Percentiles rank a stretch among this genome's conserved stretches.
Conservation (phyloP, 2,329 filamentous ascomycete genomes). For the Ophiocordyceps camponoti-floridani region DNA sequence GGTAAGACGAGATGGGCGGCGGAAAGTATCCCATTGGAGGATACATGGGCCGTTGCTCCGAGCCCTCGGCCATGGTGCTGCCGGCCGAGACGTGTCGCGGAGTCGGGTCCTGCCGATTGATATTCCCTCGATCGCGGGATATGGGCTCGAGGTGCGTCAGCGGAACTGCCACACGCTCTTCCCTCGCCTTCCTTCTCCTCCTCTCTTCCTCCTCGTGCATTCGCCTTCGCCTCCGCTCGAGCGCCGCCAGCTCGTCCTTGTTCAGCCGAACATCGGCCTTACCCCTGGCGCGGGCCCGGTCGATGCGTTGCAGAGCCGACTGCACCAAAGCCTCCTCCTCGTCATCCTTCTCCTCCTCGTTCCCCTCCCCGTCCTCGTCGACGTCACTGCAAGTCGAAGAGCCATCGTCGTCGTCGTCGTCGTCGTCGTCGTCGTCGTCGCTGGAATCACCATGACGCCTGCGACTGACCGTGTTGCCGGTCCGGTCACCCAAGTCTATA, state of each 20-base stretch:
- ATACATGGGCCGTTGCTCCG: slow-evolving; percentile 17
- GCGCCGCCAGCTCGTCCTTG: slow-evolving; percentile 61
- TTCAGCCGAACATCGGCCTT: slow-evolving; percentile 65
- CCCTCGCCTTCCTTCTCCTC: slow-evolving; percentile 29
- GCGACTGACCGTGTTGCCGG: slow-evolving; percentile 20
- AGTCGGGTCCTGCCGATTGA: slow-evolving; percentile 13
- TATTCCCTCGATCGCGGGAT: slow-evolving; percentile 14
- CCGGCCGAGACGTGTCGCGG: slow-evolving; percentile 20
- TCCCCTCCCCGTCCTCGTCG: slow-evolving; percentile 16
- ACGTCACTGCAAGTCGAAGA: slow-evolving; percentile 20
- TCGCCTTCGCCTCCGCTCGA: slow-evolving; percentile 50
- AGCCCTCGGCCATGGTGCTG: slow-evolving; percentile 13
- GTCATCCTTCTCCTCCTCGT: slow-evolving; percentile 22
- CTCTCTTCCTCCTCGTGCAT: slow-evolving; percentile 41
- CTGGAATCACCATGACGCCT: slow-evolving; percentile 12
- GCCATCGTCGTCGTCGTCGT: slow-evolving; percentile 3
- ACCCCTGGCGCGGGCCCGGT: slow-evolving; percentile 57
- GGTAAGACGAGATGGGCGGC: slow-evolving; percentile 22
- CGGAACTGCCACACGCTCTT: slow-evolving; percentile 28
- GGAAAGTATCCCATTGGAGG: slow-evolving; percentile 34
- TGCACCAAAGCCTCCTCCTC: slow-evolving; percentile 60
- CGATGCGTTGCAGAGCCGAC: slow-evolving; percentile 63
- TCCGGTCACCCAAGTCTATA: slow-evolving; percentile 31
- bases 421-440: slow-evolving; percentile 5
- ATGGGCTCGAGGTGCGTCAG: slow-evolving; percentile 30